These are phyloP conservation scores for Syncephalastrum monosporum DNA, from an alignment of 371 early-diverging fungal genomes.

Conservation along the genomic window DNA sequence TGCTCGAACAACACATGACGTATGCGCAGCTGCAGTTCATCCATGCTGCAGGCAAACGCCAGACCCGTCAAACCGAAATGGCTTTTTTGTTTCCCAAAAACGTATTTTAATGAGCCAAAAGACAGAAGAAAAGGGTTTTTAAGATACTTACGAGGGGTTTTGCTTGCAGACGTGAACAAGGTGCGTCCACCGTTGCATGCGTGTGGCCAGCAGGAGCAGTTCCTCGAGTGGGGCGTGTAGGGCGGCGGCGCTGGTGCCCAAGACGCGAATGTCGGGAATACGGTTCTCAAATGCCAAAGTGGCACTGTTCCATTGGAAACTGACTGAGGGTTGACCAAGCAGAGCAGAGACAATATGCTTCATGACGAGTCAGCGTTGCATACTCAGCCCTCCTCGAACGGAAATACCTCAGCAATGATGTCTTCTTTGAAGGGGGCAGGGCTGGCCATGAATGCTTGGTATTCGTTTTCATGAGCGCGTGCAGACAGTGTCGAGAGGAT, in stretches of 20 bases:
- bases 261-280: conserved; percentile 26
- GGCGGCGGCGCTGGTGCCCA: conserved; percentile 37
- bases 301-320: conserved; percentile 25
- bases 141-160: conserved; percentile 30
- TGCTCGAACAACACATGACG: conserved; percentile 35
- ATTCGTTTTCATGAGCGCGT: neutral
- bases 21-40: conserved; percentile 34
- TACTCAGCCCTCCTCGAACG: no score
- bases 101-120: neutral
- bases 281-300: conserved; percentile 29
- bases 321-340: conserved; percentile 28
- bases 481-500: no score
- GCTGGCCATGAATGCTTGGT: neutral
- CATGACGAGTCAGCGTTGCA: no score
- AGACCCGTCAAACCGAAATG: conserved; percentile 42
- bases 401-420: no score
- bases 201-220: conserved; percentile 34
- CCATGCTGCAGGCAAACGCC: conserved; percentile 50
- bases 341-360: no score
- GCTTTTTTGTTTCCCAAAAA: conserved; percentile 14
- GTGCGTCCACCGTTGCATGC: conserved; percentile 28
- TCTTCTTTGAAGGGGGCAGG: no score
- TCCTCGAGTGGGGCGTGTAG: conserved; percentile 31
- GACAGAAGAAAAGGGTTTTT: neutral
- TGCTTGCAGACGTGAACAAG: conserved; percentile 31